Percentiles rank a stretch among this genome's conserved stretches.
Conservation (phyloP, 768 basidiomycete genomes). For the Pulveroboletus sp. region DNA sequence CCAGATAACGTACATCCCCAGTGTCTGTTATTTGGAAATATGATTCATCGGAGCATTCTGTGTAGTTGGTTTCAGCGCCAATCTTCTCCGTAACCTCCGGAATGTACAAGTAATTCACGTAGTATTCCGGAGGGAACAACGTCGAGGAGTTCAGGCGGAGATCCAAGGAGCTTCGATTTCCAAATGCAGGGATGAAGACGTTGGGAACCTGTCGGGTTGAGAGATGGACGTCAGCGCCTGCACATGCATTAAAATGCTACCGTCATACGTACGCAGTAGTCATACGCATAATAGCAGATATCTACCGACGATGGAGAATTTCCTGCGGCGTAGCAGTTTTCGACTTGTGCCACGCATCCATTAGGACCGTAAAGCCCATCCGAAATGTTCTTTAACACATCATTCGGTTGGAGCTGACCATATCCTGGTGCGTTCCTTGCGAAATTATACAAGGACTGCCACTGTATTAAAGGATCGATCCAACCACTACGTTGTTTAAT, state of each 20-base stretch:
- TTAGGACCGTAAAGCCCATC: conserved; percentile 42
- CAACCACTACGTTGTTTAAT: conserved; percentile 59
- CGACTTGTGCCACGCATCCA: conserved; percentile 55
- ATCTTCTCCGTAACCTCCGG: conserved; percentile 40
- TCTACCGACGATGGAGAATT: conserved; percentile 41
- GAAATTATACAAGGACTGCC: conserved; percentile 60
- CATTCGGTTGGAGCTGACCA: conserved; percentile 53
- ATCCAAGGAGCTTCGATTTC: conserved; percentile 53
- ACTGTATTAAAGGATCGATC: conserved; percentile 64
- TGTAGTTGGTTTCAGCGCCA: conserved; percentile 50
- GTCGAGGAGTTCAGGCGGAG: conserved; percentile 53
- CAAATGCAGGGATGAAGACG: conserved; percentile 52
- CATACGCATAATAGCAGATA: conserved; percentile 50
- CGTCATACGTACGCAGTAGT: conserved; percentile 51
- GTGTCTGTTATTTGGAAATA: conserved; percentile 45
- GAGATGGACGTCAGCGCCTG: background rate
- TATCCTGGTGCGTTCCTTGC: conserved; percentile 64
- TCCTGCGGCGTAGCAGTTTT: conserved; percentile 57
- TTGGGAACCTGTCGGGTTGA: conserved; percentile 37
- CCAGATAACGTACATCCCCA: conserved; percentile 48
- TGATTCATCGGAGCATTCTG: conserved; percentile 47
- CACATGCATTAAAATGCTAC: no score
- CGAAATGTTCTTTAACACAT: conserved; percentile 46
- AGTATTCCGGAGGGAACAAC: conserved; percentile 57
- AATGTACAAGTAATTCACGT: conserved; percentile 43